Base-by-base conservation (phyloP, 139 green algal species). In the Chara braunii region DNA sequence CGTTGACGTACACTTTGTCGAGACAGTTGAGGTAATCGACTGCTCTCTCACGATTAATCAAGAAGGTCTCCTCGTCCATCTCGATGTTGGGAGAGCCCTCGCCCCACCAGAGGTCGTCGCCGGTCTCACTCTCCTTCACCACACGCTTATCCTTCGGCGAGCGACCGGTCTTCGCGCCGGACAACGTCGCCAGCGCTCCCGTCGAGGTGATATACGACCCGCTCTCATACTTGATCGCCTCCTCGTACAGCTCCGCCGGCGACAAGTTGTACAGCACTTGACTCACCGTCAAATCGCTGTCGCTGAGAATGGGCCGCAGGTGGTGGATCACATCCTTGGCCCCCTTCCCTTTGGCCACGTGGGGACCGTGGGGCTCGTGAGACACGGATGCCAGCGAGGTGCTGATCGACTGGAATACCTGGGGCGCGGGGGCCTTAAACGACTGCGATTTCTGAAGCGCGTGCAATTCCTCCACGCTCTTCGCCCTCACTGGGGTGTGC, bases 141-240 rank as follows among this genome's bases (percentile, higher is more conserved):
- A 97, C 81, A 36, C 90, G 85, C 86, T 95, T 97, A 86, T 96
- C 90, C 34, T 85, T 86, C 43, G 90, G 90, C 35, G 77, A 89
- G 28, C 90, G 86, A 3, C 90, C 90, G 43, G 89, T 95, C 80
- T 93, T 95, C 24, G 82, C 84, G 24, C 88, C 88, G 33, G 84
- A 90, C 35, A 86, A 73, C 5, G 86, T 86, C 3, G 84, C 79
- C 22, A 96, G 61, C 0, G 90, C 89, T 12, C 89, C 89, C 8
- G 34, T 76, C 22, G 70, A 77, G 1, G 84, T 92, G 48, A 84
- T 56, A 31, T 72, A 72, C 7, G 63, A 71, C 1, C 63, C 54
- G 24, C 54, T 72, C 11, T 72, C 63, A 57, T 72, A 58, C 53
- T 60, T 69, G 31, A 72, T 53, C 11, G 63, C 63, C 3, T 58